phyloP scores from a whole-genome alignment of 768 basidiomycete species.

The Mycena rosella region DNA sequence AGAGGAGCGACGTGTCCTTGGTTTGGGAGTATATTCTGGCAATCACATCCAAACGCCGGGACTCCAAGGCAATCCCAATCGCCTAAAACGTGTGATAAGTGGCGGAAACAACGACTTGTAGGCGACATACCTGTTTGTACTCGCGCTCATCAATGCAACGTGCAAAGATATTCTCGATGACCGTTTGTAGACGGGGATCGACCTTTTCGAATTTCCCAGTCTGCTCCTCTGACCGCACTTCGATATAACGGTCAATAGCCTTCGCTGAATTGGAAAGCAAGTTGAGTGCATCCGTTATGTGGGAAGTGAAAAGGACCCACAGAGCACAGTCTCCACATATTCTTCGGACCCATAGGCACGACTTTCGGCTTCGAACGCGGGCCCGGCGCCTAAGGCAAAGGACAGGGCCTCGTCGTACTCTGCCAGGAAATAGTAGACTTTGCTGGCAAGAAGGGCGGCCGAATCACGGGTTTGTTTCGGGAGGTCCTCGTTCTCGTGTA shows the following conservation, averaged over 20 bases:
- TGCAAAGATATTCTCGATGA: constrained; percentile 91
- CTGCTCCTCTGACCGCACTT: constrained; percentile 71
- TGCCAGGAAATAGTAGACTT: constrained; percentile 97
- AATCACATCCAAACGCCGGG: constrained; percentile 89
- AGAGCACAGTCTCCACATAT: constrained; percentile 94
- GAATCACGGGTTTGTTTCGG: constrained; percentile 80
- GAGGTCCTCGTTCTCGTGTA: constrained; percentile 88
- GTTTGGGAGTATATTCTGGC: constrained; percentile 80
- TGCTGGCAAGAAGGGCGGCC: constrained; percentile 95
- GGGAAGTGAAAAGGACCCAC: constrained; percentile 64
- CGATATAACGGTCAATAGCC: constrained; percentile 95
- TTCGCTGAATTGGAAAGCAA: constrained; percentile 69
- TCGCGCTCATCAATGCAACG: constrained; percentile 91
- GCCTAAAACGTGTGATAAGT: constrained; percentile 63
- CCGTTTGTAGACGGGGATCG: constrained; percentile 82
- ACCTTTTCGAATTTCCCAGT: constrained; percentile 68
- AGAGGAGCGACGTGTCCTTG: constrained; percentile 81
- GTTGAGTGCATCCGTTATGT: constrained; percentile 10
- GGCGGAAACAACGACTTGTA: constrained; percentile 26
- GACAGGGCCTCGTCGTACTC: constrained; percentile 96
- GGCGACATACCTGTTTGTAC: constrained; percentile 80
- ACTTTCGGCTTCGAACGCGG: constrained; percentile 84
- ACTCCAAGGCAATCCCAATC: constrained; percentile 95
- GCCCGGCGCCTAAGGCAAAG: constrained; percentile 93
- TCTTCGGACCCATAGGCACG: constrained; percentile 77